These are phyloP conservation scores for Kodamaea restingae DNA, from an alignment of 805 yeast genomes.

Conservation along the genomic window DNA sequence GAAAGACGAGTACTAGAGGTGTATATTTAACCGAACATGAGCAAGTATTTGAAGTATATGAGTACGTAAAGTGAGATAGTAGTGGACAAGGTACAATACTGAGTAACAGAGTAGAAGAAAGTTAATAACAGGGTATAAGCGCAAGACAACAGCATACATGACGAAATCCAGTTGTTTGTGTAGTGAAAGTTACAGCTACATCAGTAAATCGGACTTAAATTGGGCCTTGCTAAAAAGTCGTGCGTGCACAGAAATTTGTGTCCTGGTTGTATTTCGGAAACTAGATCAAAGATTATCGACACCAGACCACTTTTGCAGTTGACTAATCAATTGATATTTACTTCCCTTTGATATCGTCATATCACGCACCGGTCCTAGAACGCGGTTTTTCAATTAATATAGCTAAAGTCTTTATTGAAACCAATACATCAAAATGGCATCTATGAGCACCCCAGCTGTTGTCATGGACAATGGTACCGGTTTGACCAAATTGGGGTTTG, in stretches of 20 bases:
- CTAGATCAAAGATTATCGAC: conserved; percentile 1
- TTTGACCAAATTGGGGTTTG: conserved; percentile 93
- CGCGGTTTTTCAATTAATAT: background rate
- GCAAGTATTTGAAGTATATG: background rate
- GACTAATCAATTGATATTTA: background rate
- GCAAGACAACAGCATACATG: no score
- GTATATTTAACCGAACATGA: background rate
- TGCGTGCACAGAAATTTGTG: background rate
- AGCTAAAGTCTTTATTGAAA: background rate
- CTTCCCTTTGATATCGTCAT: background rate
- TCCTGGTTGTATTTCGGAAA: conserved; percentile 1
- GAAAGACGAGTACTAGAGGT: conserved; percentile 58
- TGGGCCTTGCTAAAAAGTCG: background rate
- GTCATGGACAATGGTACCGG: conserved; percentile 99
- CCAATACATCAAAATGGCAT: conserved; percentile 41
- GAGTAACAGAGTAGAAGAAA: no score
- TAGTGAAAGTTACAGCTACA: no score
- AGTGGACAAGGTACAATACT: no score
- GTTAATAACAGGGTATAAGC: no score
- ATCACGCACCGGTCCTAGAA: background rate
- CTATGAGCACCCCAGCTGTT: conserved; percentile 82
- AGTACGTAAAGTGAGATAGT: no score
- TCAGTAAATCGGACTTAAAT: no score
- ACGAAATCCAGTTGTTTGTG: no score
- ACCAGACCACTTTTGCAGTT: background rate